Evolutionary conservation across 139 green algal species (phyloP), one percentile per base, ranked within the genome.

Genomic region (Mesostigma viride): DNA sequence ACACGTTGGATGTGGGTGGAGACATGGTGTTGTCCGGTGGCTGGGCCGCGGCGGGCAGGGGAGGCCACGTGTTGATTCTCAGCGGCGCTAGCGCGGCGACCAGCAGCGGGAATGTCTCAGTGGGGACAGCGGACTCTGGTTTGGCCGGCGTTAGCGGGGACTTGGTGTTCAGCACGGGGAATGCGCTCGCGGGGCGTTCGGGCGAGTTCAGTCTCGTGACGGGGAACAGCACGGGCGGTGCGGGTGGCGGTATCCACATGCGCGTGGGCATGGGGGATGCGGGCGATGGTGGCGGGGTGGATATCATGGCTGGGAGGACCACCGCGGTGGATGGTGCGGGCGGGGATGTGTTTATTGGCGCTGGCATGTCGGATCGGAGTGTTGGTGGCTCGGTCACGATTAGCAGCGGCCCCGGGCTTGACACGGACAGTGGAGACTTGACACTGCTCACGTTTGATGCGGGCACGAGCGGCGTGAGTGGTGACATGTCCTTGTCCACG

Each of bases 231-330:
- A 22, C 31, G 3, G n/a, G 22, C 4, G 64, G 64, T 28, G 22
- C n/a, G 32, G 64, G 64, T 33, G 64, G 64, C 14, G 45, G 40
- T 34, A 44, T 71, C 17, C 6, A 26, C 5, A 44, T 71, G 4
- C 4, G 3, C 5, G 67, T 73, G 27, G 67, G 67, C 14, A 28
- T 24, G 5, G 58, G 32, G 3, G 26, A 57, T 46, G 24, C 58
- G 20, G 58, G 32, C 6, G 31, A 71, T 32, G 67, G 67, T 60
- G 67, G 67, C 40, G 57, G 62, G 22, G 35, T 73, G 22, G 26
- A n/a, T 61, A 40, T 71, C 27, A 46, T 14, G 26, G 65, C 65
- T 28, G 65, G 65, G 28, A 53, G 72, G 0, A 69, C 62, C 24
- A 59, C 36, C 11, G 32, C 30, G 8, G 26, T 31, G 11, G 28